Base-by-base conservation (phyloP, 2,329 filamentous ascomycete species). In the Fonsecaea pugnacius region DNA sequence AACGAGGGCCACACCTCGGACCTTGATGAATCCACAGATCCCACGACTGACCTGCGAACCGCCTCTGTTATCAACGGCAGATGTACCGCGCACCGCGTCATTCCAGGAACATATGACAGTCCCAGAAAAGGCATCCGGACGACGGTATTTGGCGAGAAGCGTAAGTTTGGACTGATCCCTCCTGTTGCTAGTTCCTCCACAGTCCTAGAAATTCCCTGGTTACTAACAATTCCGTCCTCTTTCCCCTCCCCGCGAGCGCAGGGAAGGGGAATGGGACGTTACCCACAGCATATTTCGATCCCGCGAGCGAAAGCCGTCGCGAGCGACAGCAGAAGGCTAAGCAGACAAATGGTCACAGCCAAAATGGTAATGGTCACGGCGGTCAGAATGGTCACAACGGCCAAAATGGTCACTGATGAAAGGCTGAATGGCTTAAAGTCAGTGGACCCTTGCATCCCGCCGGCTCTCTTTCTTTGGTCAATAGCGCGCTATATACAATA, bases 131-230 rank as follows among this genome's bases (percentile, higher is more conserved):
- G 79, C 1, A 79, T 80, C 52, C 70, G 78, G 21, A 80, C 78
- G 1, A 80, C 78, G 0, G 78, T 80, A 0, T 80, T 80, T 70
- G 78, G 78, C 6, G 79, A 81, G 68, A 80, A 80, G 63, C 78
- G 38, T 43, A 18, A 43, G 38, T 18, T 43, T 43, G 36, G 14
- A 14, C 16, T n/a, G 5, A 4, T 40, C 36, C 12, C 33, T 33
- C 33, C 8, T 10, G 12, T 36, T 2, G 6, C 33, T 1, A 36
- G 33, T 36, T 36, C 33, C 9, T 14, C 5, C 38, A 43, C 38
- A 40, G 9, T 40, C 14, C 14, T 16, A 16, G 4, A n/a, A n/a
- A n/a, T 40, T n/a, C 36, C 36, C n/a, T 3, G 9, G 4, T 6
- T 8, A 2, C 38, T 7, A 2, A 12, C n/a, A n/a, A 6, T 43